phyloP scores from a whole-genome alignment of 2,329 filamentous ascomycete genomes.

The Colletotrichum viniferum region DNA sequence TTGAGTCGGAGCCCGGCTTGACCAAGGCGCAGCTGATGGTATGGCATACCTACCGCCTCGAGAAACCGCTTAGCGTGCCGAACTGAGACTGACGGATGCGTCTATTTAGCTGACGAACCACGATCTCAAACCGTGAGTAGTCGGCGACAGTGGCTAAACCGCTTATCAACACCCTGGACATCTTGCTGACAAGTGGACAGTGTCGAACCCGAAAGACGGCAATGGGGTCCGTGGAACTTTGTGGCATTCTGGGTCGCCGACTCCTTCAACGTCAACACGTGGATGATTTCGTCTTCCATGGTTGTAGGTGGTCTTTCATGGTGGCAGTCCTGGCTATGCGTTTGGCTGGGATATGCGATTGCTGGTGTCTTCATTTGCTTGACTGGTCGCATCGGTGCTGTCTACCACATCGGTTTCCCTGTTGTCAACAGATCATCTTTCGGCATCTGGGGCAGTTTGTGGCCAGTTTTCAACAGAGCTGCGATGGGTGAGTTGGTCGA shows the following conservation, averaged over 20 bases:
- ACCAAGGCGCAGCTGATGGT: constrained; percentile 81
- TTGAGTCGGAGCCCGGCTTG: constrained; percentile 77
- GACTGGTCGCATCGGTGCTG: constrained; percentile 83
- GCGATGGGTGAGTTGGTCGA: constrained; percentile 62
- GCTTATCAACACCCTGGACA: neutral
- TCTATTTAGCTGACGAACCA: constrained; percentile 73
- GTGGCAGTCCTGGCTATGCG: constrained; percentile 92
- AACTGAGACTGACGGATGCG: neutral
- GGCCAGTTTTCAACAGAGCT: constrained; percentile 89
- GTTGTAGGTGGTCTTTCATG: constrained; percentile 79
- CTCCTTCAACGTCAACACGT: constrained; percentile 88
- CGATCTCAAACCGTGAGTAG: constrained; percentile 67
- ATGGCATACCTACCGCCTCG: constrained; percentile 24
- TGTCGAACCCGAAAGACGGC: constrained; percentile 78
- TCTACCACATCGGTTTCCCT: constrained; percentile 89
- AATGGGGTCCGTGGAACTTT: constrained; percentile 89
- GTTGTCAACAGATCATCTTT: constrained; percentile 80
- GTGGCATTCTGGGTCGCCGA: constrained; percentile 88
- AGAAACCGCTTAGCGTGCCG: neutral
- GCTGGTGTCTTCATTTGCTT: constrained; percentile 76
- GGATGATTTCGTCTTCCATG: constrained; percentile 72
- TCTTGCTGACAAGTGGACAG: neutral
- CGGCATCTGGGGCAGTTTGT: constrained; percentile 86
- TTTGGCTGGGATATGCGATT: constrained; percentile 85
- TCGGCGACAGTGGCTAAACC: neutral